Conservation (phyloP, 208 protist genomes). For the Leishmania mexicana region DNA sequence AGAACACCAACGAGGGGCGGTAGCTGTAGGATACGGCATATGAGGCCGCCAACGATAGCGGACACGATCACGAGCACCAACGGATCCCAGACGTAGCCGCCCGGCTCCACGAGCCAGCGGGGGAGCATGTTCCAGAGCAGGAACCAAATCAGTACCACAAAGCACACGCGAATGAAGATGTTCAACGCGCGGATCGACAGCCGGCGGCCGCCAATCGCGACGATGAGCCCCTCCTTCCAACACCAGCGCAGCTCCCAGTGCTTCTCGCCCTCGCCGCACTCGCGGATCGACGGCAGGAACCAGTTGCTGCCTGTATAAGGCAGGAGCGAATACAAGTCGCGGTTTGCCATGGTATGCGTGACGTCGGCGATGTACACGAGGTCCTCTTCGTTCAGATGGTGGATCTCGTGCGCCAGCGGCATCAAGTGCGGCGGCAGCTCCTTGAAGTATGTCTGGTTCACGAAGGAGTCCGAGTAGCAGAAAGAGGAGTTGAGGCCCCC, state of each 20-base stretch:
- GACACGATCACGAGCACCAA: conserved; percentile 63
- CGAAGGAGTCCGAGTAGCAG: conserved; percentile 37
- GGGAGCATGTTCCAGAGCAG: conserved; percentile 72
- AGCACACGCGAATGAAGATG: conserved; percentile 60
- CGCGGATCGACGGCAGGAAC: conserved; percentile 66
- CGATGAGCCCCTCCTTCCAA: conserved; percentile 44
- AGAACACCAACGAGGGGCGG: conserved; percentile 80
- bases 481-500: neutral
- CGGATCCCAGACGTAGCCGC: conserved; percentile 82
- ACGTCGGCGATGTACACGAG: conserved; percentile 59
- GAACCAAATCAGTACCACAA: conserved; percentile 74
- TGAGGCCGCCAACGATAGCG: conserved; percentile 59
- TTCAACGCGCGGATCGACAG: conserved; percentile 56
- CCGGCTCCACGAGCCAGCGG: conserved; percentile 54
- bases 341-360: conserved; percentile 50
- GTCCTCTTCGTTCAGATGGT: conserved; percentile 50
- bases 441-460: conserved; percentile 28
- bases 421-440: conserved; percentile 57
- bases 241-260: conserved; percentile 51
- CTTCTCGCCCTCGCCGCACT: conserved; percentile 41
- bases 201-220: conserved; percentile 56
- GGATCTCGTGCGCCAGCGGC: conserved; percentile 53
- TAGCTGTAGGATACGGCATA: conserved; percentile 78
- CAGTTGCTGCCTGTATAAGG: conserved; percentile 78
- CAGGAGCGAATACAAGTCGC: conserved; percentile 75